Base-by-base conservation (phyloP, 306 rosid species). In the Delonix regia region DNA sequence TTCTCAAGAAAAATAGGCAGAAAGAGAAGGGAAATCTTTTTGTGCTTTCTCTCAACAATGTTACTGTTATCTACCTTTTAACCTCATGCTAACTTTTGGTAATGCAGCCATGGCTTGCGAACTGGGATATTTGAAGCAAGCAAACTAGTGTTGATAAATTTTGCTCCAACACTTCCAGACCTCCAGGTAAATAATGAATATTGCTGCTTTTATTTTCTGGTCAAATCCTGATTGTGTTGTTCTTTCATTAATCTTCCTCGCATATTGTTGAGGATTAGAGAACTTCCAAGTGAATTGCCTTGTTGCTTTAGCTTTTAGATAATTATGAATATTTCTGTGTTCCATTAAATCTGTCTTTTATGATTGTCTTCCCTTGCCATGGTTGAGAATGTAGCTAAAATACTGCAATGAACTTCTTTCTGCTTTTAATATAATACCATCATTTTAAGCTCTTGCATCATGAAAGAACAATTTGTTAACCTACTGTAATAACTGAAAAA, bases 61-160 rank as follows among this genome's bases (percentile, higher is more conserved):
- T 36, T 48, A 25, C 41, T 65, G 22, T 68, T 53, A 22, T 74
- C 53, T 66, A 33, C 73, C 78, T 78, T 42, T 44, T 24, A 28
- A 78, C 80, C 83, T 91, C 25, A 90, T 75, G 27, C 39, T 52
- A 76, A 77, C 71, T 80, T 65, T 80, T 87, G 72, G 65, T 55
- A 51, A 80, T 93, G 87, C 86, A 96, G 99, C 87, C 99, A 96
- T 82, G 99, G 97, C 44, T 80, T 96, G 82, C 96, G 99, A 77
- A 96, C 99, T 82, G 99, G 99, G 85, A 88, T 96, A 79, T 93
- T 87, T 86, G 99, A 96, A 89, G 98, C 97, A 42, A 96, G 97
- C 85, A 91, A 88, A 88, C 86, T 93, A 78, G 83, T 96, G 69
- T 78, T 96, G 78, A 77, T 91, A 86, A 91, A 96, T 83, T 33